Evolutionary conservation across 1,139 yeast species (phyloP).

Genomic region (Candida sp.): DNA sequence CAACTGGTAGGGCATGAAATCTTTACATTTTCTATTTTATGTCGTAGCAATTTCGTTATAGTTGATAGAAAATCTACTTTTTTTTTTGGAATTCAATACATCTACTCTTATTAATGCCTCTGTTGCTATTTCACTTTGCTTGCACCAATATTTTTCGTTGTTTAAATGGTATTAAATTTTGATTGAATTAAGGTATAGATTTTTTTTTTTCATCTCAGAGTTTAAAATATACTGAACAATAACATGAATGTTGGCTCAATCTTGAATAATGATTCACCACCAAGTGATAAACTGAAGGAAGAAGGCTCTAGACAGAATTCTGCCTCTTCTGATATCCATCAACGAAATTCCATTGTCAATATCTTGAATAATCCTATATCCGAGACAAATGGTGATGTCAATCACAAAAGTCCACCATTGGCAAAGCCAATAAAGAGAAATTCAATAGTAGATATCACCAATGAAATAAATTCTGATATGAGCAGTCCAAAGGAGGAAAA

Average conservation of each 20-base stretch:
- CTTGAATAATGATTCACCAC: conserved; percentile 40
- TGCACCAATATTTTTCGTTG: too few relatives aligned
- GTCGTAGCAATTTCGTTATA: too few relatives aligned
- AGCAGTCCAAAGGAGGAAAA: neutral
- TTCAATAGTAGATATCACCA: conserved; percentile 46
- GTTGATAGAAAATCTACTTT: too few relatives aligned
- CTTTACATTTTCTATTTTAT: too few relatives aligned
- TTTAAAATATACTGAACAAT: neutral
- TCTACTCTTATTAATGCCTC: too few relatives aligned
- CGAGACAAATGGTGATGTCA: conserved; percentile 3
- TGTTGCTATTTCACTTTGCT: too few relatives aligned
- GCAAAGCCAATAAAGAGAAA: conserved; percentile 21
- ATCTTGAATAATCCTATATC: conserved; percentile 22
- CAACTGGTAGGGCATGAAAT: too few relatives aligned
- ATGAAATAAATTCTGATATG: conserved; percentile 33
- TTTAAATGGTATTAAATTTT: too few relatives aligned
- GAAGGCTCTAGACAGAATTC: conserved; percentile 3
- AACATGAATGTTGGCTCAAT: conserved; percentile 48
- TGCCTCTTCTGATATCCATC: conserved; percentile 8
- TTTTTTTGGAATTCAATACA: too few relatives aligned
- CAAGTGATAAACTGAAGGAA: conserved; percentile 16
- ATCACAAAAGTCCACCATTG: neutral
- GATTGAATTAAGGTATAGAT: too few relatives aligned
- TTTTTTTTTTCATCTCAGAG: neutral
- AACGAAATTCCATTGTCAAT: conserved; percentile 27